Evolutionary conservation across 2,329 filamentous ascomycete genomes (phyloP).

Genomic region (Alternaria sp.): DNA sequence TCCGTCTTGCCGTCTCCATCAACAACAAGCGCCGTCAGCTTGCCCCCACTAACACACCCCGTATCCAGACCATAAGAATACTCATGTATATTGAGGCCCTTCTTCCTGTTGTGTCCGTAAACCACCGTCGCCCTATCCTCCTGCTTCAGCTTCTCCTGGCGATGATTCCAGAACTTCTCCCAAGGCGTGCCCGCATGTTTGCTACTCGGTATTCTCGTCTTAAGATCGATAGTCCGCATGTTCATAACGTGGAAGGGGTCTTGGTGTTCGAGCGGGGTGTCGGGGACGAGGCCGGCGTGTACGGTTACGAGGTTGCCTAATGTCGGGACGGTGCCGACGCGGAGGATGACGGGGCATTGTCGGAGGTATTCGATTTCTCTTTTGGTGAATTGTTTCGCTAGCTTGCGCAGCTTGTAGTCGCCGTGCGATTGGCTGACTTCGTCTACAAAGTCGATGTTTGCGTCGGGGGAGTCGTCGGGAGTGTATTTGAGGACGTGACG

Average conservation of each 20-base stretch:
- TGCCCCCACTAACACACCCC: conserved; percentile 76
- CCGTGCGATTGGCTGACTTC: conserved; percentile 40
- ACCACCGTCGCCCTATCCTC: conserved; percentile 69
- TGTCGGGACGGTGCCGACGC: conserved; percentile 66
- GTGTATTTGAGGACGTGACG: conserved; percentile 26
- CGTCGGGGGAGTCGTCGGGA: conserved; percentile 40
- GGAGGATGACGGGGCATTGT: conserved; percentile 77
- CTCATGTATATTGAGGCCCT: conserved; percentile 68
- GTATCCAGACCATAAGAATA: conserved; percentile 88
- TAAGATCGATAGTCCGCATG: conserved; percentile 79
- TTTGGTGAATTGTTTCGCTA: conserved; percentile 63
- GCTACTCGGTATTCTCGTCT: conserved; percentile 63
- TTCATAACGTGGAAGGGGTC: conserved; percentile 88
- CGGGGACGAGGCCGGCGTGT: conserved; percentile 85
- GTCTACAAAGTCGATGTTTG: conserved; percentile 37
- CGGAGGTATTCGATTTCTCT: conserved; percentile 73
- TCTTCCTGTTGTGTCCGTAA: conserved; percentile 72
- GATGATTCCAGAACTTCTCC: conserved; percentile 65
- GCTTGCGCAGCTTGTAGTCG: conserved; percentile 54
- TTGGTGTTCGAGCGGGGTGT: conserved; percentile 70
- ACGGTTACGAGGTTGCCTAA: conserved; percentile 75
- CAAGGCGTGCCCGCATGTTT: conserved; percentile 66
- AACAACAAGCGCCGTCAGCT: conserved; percentile 79
- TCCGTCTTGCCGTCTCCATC: conserved; percentile 55
- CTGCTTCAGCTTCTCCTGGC: conserved; percentile 41